Conservation (phyloP, 2,329 filamentous ascomycete species). For the Exserohilum rostratum region DNA sequence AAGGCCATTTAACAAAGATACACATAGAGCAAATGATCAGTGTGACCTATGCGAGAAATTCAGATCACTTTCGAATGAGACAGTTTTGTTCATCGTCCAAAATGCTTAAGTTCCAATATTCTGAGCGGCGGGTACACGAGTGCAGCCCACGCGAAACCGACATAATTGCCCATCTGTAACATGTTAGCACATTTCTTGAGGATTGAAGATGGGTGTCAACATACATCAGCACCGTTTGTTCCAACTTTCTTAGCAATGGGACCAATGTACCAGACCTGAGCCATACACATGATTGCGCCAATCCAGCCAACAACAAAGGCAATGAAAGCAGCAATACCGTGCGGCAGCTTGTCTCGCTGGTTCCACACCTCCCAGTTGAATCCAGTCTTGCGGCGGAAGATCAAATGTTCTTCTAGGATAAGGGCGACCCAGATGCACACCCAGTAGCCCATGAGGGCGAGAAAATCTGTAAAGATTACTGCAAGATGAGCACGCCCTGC, state of each 20-base stretch:
- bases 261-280: slow-evolving; percentile 72
- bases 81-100: slow-evolving; percentile 50
- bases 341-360: slow-evolving; percentile 62
- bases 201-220: slow-evolving; percentile 19
- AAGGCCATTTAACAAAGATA: too few species aligned
- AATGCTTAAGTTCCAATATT: slow-evolving; percentile 57
- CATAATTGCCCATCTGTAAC: slow-evolving; percentile 61
- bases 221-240: slow-evolving; percentile 63
- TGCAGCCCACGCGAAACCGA: slow-evolving; percentile 65
- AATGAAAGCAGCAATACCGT: slow-evolving; percentile 66
- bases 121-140: slow-evolving; percentile 63
- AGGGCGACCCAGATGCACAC: slow-evolving; percentile 69
- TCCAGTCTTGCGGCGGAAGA: slow-evolving; percentile 61
- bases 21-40: too few species aligned
- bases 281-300: slow-evolving; percentile 70
- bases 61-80: not conserved
- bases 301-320: slow-evolving; percentile 70
- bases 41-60: too few species aligned
- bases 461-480: slow-evolving; percentile 71
- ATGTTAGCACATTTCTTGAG: slow-evolving; percentile 1
- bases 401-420: slow-evolving; percentile 64
- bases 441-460: slow-evolving; percentile 75
- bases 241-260: slow-evolving; percentile 65
- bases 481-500: slow-evolving; percentile 66
- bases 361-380: slow-evolving; percentile 70